Evolutionary conservation across 192 early-diverging fungal species (phyloP).

Genomic region (Powellomyces hirtus): DNA sequence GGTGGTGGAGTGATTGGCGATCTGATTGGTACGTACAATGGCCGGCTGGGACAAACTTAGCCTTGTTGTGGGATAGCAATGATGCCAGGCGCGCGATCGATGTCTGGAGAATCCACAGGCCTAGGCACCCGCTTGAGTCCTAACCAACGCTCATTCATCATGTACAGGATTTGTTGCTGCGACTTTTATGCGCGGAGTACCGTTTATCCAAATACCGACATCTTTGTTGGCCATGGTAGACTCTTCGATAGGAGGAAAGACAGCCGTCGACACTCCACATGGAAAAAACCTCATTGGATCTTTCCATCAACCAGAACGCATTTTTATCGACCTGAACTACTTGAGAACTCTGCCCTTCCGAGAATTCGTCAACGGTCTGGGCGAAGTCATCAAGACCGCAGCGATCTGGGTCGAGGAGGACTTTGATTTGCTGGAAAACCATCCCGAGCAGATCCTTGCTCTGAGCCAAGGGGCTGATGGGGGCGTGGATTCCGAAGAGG

Average conservation of each 20-base stretch:
- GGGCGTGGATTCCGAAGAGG: background rate
- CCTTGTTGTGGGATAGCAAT: background rate
- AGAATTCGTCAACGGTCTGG: constrained; percentile 95
- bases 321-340: constrained; percentile 87
- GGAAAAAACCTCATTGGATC: constrained; percentile 96
- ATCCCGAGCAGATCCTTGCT: constrained; percentile 74
- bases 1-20: constrained; percentile 98
- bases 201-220: constrained; percentile 93
- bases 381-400: constrained; percentile 97
- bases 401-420: constrained; percentile 87
- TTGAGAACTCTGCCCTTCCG: constrained; percentile 83
- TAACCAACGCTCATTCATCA: too few relatives aligned
- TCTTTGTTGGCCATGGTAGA: constrained; percentile 97
- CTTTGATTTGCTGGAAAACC: constrained; percentile 85
- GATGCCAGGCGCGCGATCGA: too few relatives aligned
- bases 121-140: too few relatives aligned
- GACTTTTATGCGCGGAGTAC: constrained; percentile 96
- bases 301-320: constrained; percentile 93
- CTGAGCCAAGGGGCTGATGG: constrained; percentile 22
- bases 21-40: constrained; percentile 62
- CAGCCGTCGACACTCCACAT: constrained; percentile 90
- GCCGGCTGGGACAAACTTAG: background rate
- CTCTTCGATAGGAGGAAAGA: constrained; percentile 96
- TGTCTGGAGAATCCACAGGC: too few relatives aligned
- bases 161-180: constrained; percentile 84